These are phyloP conservation scores for Coniophora puteana DNA, from an alignment of 1,284 basidiomycete genomes.

Conservation along the genomic window DNA sequence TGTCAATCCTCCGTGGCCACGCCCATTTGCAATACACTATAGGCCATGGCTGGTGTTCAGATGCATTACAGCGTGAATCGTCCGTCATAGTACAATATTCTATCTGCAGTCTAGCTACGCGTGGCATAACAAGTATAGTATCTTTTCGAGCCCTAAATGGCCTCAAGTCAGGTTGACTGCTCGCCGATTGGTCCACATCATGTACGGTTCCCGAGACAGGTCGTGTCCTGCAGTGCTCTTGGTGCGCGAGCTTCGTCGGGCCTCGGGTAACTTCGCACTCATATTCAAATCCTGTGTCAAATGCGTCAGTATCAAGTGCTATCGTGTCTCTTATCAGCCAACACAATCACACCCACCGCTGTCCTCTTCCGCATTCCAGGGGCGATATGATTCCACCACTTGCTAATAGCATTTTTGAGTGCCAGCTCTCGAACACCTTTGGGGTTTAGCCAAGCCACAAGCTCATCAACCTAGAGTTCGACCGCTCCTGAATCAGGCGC, in stretches of 20 bases:
- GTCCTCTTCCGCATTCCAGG: constrained; percentile 76
- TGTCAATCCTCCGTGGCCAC: too few species aligned
- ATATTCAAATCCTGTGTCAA: constrained; percentile 57
- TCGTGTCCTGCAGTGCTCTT: constrained; percentile 57
- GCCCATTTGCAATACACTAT: too few species aligned
- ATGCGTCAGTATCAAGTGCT: constrained; percentile 7
- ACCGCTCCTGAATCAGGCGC: constrained; percentile 16
- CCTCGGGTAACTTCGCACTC: constrained; percentile 67
- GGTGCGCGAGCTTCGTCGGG: constrained; percentile 70
- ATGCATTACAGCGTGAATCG: too few species aligned
- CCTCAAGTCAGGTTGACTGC: constrained; percentile 37
- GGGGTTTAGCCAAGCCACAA: constrained; percentile 86
- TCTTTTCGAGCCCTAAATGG: background rate
- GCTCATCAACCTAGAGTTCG: constrained; percentile 65
- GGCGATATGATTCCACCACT: constrained; percentile 85
- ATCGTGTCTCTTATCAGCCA: too few species aligned
- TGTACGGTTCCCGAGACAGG: constrained; percentile 72
- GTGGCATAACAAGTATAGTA: background rate
- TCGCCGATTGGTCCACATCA: constrained; percentile 79
- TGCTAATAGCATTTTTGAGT: constrained; percentile 74
- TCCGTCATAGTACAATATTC: too few species aligned
- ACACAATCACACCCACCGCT: constrained; percentile 46
- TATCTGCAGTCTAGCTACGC: background rate
- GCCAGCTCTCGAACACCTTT: constrained; percentile 88
- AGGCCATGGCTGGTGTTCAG: too few species aligned